A percentile compares a stretch with the other conserved stretches of the same genome.
Evolutionary conservation across 805 yeast genomes (phyloP).

Genomic region (Yamadazyma phyllophila): DNA sequence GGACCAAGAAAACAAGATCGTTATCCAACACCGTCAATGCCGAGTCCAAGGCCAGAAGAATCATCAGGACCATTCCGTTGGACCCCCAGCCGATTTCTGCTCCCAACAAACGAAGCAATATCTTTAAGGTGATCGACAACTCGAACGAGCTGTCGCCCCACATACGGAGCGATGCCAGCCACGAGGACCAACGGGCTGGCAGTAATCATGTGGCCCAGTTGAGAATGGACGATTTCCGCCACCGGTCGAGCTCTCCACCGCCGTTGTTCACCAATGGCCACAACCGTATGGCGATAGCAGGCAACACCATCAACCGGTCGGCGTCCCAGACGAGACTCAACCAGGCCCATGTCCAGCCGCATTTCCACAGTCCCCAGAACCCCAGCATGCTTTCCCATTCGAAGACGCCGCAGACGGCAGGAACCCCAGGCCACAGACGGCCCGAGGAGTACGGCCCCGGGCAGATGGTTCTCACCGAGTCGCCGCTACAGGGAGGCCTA

Average conservation of each 20-base stretch:
- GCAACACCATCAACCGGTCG: constrained; percentile 16
- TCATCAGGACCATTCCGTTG: constrained; percentile 74
- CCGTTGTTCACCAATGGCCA: constrained; percentile 8
- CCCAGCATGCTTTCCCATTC: not conserved
- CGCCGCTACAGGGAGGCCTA: constrained; percentile 27
- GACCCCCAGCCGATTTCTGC: constrained; percentile 75
- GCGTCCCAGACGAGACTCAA: not conserved
- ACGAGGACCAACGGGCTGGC: not conserved
- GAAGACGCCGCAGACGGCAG: not conserved
- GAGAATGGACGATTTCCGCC: constrained; percentile 5
- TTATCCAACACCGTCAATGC: constrained; percentile 59
- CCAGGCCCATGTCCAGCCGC: not conserved
- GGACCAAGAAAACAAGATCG: constrained; percentile 42
- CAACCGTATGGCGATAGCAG: constrained; percentile 16
- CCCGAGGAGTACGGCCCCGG: constrained; percentile 7
- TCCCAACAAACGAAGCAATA: constrained; percentile 31
- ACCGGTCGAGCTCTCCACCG: constrained; percentile 10
- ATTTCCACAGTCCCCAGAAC: not conserved
- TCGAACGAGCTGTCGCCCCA: constrained; percentile 33
- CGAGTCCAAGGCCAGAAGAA: constrained; percentile 69
- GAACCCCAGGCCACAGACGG: not conserved
- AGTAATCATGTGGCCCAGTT: not conserved
- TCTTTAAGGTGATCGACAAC: constrained; percentile 37
- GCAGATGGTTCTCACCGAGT: constrained; percentile 12
- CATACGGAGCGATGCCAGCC: constrained; percentile 9